Evolutionary conservation across 768 basidiomycete genomes (phyloP), one percentile per base, ranked within the genome.

Genomic region (Trametes sanguinea): DNA sequence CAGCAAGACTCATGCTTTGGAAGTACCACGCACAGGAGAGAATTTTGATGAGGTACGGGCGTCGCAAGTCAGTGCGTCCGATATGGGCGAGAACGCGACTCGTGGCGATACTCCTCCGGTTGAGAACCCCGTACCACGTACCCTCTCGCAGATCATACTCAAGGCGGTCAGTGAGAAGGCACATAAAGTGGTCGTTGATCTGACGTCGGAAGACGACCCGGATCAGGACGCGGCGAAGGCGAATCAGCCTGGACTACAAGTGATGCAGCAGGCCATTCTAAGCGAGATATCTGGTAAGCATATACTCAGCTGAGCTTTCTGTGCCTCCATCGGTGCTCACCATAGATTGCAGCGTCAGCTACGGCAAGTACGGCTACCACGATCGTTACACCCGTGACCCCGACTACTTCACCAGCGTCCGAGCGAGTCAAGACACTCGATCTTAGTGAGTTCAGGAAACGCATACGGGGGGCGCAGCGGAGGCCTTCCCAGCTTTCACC

Each of bases 181-280:
- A 1, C 54, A 14, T n/a, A 45, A 52, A 27, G 40, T 55, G 6
- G 50, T 53, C 29, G 61, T 65, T 37, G 63, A 65, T 32, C 45
- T 65, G 22, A 65, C 63, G 2, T 47, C 30, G 1, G 63, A 65
- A 37, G 54, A 51, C 44, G 50, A 50, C 2, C 59, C 57, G 29
- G 8, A 27, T 17, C 52, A 58, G 22, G 30, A 2, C 48, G 4
- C 48, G 14, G 13, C 4, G 17, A 32, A 14, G 7, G 6, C 5
- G 11, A 6, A 4, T 11, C 14, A 30, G 8, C 22, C 22, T 22
- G 22, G 22, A 22, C 48, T 14, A 13, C 48, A 50, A 30, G 45
- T 27, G 22, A 32, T 10, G 5, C 11, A 10, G 48, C 48, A 50
- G 30, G 48, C 22, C 22, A 22, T 22, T 22, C 22, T 22, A 22